These are phyloP conservation scores for Kokia cookei DNA, from an alignment of 441 rosid genomes.

Conservation along the genomic window DNA sequence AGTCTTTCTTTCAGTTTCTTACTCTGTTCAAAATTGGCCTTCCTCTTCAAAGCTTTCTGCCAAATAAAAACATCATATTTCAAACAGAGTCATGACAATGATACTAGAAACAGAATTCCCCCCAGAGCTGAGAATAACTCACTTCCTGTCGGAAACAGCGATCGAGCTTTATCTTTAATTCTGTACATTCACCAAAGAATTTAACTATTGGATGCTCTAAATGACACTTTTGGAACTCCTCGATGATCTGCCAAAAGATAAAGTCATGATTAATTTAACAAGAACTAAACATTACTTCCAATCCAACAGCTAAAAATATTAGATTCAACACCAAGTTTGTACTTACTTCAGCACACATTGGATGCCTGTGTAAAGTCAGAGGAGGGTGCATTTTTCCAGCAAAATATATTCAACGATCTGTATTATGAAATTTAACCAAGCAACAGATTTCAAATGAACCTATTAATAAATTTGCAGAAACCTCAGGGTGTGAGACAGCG, in stretches of 20 bases:
- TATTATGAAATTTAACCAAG: background rate
- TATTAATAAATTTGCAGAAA: background rate
- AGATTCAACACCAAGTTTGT: background rate
- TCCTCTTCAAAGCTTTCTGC: constrained; percentile 86
- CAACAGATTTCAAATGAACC: background rate
- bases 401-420: background rate
- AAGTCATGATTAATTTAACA: background rate
- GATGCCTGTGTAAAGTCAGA: constrained; percentile 79
- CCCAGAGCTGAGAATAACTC: constrained; percentile 9
- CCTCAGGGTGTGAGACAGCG: background rate
- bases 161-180: constrained; percentile 79
- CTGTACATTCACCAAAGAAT: constrained; percentile 84
- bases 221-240: constrained; percentile 88
- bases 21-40: constrained; percentile 80
- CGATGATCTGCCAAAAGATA: constrained; percentile 51
- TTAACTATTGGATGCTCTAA: constrained; percentile 73
- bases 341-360: constrained; percentile 88
- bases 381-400: constrained; percentile 81
- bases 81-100: background rate
- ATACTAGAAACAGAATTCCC: background rate
- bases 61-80: background rate
- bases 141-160: constrained; percentile 84
- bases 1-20: constrained; percentile 54
- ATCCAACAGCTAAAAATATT: background rate
- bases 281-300: background rate